Base-by-base conservation (phyloP, 2,329 filamentous ascomycete genomes). In the Xylaria sp. region DNA sequence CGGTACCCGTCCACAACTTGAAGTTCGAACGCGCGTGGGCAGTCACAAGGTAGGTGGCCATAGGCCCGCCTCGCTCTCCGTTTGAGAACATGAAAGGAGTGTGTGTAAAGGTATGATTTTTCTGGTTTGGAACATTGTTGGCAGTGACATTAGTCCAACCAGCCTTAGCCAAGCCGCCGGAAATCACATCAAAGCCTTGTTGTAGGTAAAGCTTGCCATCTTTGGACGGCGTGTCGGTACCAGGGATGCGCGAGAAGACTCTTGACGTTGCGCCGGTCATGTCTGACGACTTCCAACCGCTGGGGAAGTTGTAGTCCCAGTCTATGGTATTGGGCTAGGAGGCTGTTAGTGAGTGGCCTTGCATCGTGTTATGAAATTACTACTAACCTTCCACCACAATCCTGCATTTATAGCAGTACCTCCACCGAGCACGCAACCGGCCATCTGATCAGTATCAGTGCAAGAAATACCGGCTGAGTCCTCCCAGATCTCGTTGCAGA, bases 271-370 rank as follows among this genome's bases (percentile, higher is more conserved):
- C 87, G 28, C 81, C 77, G 68, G 82, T 81, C 77, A 93, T 86
- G 73, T 93, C 90, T 6, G 81, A 77, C 20, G 88, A 84, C 79
- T 91, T 89, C 92, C 92, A 94, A 36, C 91, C 91, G 1, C 81
- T 72, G 0, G 92, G 92, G 82, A 92, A 94, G 78, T 91, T 91
- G 77, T 87, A 85, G 77, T 94, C 89, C 83, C 91, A 94, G 77
- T 94, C 92, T 8, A 82, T 78, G 5, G 86, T 83, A 69, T 90
- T 87, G 0, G 91, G 86, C 81, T 85, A 62, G 65, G n/a, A 20
- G 46, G 1, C 54, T 31, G 62, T 76, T 51, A 75, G 72, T 18
- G 39, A 75, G 72, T 18, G 39, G 59, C 10, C 12, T 61, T 46
- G 64, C 56, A 63, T 71, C 20, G 2, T 54, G 2, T 13, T 36